Base-by-base conservation (phyloP, 495 filamentous ascomycete genomes). In the Venustampulla echinocandica region DNA sequence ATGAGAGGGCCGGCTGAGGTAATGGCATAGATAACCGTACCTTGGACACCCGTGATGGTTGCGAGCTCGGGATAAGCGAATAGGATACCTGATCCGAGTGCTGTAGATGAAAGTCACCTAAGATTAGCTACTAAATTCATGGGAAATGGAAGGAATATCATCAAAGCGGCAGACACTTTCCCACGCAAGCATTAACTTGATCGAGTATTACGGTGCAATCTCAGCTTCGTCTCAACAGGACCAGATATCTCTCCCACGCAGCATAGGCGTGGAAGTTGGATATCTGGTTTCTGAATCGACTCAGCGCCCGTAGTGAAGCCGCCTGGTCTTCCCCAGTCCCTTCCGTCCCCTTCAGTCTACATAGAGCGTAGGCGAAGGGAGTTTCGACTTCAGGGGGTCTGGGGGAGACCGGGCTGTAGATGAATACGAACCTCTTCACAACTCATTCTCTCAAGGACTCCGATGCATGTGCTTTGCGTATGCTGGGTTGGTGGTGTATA, bases 151-250 rank as follows among this genome's bases (percentile, higher is more conserved):
- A 50, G 60, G 42, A 51, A 51, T 30, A 47, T 54, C 50, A 44
- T 55, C 28, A 34, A 52, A 81, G 82, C 82, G 84, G 84, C 84
- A 87, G 80, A 84, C 87, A 55, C 82, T 85, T 88, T 80, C 84
- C 76, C 84, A 87, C 84, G 84, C 84, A 88, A 87, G 84, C 78
- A 83, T 88, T 88, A 87, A 81, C 84, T 87, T 87, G 84, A 82
- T 87, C 84, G 84, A 87, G 84, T 88, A 74, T 75, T 68, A 86
- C 82, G 84, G 84, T 88, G 74, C 79, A 76, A 79, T 87, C 84
- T 88, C 84, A 88, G 84, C 84, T 76, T 85, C 77, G 63, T 76
- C 62, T 73, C 19, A 28, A 47, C 40, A 45, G 45, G 45, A 38
- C 35, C 27, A 57, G 20, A 53, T 20, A 53, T 58, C 48, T 57